Conservation (phyloP, 1,284 basidiomycete genomes). For the Puccinia horiana region DNA sequence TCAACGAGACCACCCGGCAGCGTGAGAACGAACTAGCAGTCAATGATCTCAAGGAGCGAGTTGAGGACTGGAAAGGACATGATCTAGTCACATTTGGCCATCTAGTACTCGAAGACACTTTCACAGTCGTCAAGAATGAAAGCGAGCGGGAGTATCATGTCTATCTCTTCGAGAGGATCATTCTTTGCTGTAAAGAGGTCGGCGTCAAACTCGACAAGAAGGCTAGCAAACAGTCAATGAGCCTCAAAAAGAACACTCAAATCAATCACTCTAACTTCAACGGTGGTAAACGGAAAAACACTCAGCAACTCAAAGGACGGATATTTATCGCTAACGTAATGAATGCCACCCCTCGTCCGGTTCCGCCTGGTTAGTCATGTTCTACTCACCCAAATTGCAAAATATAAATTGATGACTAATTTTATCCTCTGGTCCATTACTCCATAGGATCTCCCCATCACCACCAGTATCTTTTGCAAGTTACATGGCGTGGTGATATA, state of each 20-base stretch:
- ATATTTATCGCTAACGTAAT: conserved; percentile 98
- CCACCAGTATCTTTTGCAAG: conserved; percentile 66
- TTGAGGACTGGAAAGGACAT: conserved; percentile 99
- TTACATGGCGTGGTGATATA: conserved; percentile 86
- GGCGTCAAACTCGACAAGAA: conserved; percentile 54
- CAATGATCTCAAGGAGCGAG: conserved; percentile 79
- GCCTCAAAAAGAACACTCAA: conserved; percentile 34
- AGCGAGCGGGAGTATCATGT: conserved; percentile 97
- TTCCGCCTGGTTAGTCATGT: conserved; percentile 42
- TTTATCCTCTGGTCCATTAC: background rate
- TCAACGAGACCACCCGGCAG: conserved; percentile 89
- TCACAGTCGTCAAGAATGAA: conserved; percentile 92
- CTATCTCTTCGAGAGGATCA: conserved; percentile 97
- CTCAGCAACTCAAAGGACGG: conserved; percentile 87
- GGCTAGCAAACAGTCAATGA: conserved; percentile 44
- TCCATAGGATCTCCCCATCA: conserved; percentile 3
- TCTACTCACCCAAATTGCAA: background rate
- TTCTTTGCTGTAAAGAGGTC: conserved; percentile 93
- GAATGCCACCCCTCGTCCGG: conserved; percentile 66
- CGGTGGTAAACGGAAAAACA: conserved; percentile 64
- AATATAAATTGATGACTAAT: background rate
- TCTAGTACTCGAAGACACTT: conserved; percentile 88
- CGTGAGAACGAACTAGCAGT: conserved; percentile 81
- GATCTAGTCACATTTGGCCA: conserved; percentile 89
- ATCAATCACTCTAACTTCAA: conserved; percentile 12